These are phyloP conservation scores for Flaveria sonorensis DNA, from an alignment of 129 eudicot species.

Conservation along the genomic window DNA sequence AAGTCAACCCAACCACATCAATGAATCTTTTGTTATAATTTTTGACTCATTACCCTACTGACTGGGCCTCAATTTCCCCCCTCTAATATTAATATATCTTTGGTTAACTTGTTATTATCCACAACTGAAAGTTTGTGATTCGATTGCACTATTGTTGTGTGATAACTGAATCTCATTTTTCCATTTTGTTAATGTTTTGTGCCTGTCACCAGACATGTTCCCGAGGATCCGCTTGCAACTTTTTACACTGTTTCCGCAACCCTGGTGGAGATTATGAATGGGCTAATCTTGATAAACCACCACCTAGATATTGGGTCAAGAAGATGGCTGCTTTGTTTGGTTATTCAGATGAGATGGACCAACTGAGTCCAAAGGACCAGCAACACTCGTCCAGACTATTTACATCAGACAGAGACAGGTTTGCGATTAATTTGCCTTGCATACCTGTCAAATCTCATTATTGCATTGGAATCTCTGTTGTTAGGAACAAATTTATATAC, in stretches of 20 bases:
- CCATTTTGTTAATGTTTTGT: neutral
- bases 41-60: neutral
- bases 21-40: neutral
- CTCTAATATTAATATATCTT: neutral
- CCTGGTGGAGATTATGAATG: slow-evolving; percentile 99
- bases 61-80: neutral
- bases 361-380: slow-evolving; percentile 37
- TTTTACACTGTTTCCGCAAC: slow-evolving; percentile 89
- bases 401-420: slow-evolving; percentile 57
- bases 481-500: slow-evolving; percentile 13
- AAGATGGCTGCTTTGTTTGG: slow-evolving; percentile 93
- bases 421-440: slow-evolving; percentile 13
- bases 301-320: slow-evolving; percentile 76
- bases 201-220: slow-evolving; percentile 67
- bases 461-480: neutral
- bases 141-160: neutral
- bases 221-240: slow-evolving; percentile 88
- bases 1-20: neutral
- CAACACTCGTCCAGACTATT: slow-evolving; percentile 39
- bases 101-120: neutral
- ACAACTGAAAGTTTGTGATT: slow-evolving; percentile 2
- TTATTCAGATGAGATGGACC: slow-evolving; percentile 49
- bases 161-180: slow-evolving; percentile 8
- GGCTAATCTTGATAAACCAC: slow-evolving; percentile 94
- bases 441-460: neutral